Percentiles rank a stretch among this genome's conserved stretches.
These are phyloP conservation scores for Umbelopsis vinacea DNA, from an alignment of 192 early-diverging fungal species.

Conservation along the genomic window DNA sequence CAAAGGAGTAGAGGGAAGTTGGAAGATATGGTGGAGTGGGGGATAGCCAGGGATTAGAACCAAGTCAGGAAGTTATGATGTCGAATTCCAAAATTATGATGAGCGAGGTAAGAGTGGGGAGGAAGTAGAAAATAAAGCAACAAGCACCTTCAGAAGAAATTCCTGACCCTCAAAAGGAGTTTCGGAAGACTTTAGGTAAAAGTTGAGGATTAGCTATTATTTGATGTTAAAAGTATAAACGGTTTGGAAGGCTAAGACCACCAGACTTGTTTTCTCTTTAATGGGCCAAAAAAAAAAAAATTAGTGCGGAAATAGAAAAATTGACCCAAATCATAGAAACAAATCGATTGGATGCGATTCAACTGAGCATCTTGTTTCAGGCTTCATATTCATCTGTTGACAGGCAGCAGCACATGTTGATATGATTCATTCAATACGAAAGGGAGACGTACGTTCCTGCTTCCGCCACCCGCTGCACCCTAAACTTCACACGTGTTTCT, in stretches of 20 bases:
- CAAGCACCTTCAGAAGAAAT: background rate
- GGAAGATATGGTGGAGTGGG: background rate
- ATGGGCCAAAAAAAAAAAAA: background rate
- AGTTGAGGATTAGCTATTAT: background rate
- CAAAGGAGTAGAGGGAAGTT: background rate
- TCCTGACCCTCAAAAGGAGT: slow-evolving; percentile 17
- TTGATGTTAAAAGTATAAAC: slow-evolving; percentile 3
- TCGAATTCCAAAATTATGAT: background rate
- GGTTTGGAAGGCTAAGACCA: slow-evolving; percentile 3
- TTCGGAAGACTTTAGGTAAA: background rate
- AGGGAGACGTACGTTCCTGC: too few relatives aligned
- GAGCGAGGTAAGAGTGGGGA: background rate
- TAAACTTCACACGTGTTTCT: background rate
- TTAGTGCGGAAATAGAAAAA: slow-evolving; percentile 4
- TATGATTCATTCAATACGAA: too few relatives aligned
- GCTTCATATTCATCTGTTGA: background rate
- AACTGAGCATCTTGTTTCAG: background rate
- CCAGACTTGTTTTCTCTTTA: slow-evolving; percentile 21
- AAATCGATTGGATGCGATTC: slow-evolving; percentile 22
- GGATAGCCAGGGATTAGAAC: background rate
- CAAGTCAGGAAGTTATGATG: background rate
- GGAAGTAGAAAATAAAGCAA: background rate
- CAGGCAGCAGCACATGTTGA: background rate
- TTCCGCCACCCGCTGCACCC: too few relatives aligned
- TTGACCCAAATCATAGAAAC: background rate